Evolutionary conservation across 202 grass and related monocot genomes (phyloP).

Genomic region (Zoysia matrella): DNA sequence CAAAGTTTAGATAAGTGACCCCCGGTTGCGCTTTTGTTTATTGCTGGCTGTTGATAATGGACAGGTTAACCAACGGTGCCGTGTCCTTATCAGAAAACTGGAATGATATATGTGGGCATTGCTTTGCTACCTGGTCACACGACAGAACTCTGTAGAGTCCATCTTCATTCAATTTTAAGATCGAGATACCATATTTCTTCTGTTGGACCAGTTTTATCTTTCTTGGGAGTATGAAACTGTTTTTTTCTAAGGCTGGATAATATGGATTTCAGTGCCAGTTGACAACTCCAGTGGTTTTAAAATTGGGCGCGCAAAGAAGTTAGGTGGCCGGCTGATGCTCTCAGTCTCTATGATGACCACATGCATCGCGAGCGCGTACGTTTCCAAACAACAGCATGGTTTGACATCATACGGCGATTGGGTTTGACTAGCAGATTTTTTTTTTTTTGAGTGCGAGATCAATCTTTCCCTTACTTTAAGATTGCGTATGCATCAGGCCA

Average conservation of each 20-base stretch:
- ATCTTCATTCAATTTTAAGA: neutral
- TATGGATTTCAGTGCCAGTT: neutral
- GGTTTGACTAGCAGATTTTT: conserved; percentile 1
- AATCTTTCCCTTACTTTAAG: neutral
- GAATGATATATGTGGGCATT: neutral
- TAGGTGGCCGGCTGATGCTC: neutral
- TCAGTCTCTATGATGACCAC: neutral
- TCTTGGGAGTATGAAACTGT: neutral
- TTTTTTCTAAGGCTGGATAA: neutral
- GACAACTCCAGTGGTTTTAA: neutral
- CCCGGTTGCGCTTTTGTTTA: conserved; percentile 18
- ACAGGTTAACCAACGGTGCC: neutral
- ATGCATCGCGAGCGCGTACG: neutral
- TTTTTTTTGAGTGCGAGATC: neutral
- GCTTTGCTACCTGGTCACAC: conserved; percentile 5
- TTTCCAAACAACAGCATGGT: neutral
- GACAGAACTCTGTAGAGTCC: neutral
- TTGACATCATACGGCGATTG: neutral
- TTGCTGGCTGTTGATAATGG: conserved; percentile 12
- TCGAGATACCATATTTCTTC: too few species aligned
- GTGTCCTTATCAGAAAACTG: conserved; percentile 21
- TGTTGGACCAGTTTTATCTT: neutral
- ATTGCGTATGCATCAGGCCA: neutral
- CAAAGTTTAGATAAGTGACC: neutral
- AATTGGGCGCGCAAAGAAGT: neutral